Base-by-base conservation (phyloP, 371 early-diverging fungal genomes). In the Mortierella sp. region DNA sequence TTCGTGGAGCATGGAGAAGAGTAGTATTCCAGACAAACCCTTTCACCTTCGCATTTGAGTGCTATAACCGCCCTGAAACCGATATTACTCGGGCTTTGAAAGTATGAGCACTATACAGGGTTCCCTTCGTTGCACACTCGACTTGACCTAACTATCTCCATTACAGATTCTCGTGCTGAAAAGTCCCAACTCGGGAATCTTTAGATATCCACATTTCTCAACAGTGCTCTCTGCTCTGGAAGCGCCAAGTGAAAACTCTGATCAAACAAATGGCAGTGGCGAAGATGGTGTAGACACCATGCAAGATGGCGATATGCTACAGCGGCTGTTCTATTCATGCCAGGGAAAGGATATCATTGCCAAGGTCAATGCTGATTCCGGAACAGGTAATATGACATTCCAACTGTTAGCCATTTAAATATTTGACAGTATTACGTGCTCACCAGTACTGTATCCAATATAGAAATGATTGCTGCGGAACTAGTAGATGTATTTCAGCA, bases 261-360 rank as follows among this genome's bases (percentile, higher is more conserved):
- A 32, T 12, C 54, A 53, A 2, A 6, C 45, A 31, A 35, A 54
- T 28, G 45, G 45, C 29, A 42, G 12, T 19, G 26, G 23, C 43
- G 56, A 17, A 29, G 45, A 13, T 23, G 13, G 32, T 10, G 26
- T 17, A 29, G 54, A 7, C 23, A 3, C 42, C 5, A n/a, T 22
- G 34, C 57, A 68, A 32, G 61, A 71, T 17, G 61, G 70, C 0
- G 88, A 89, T 31, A 69, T 88, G 64, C 58, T 89, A 42, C 83
- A 84, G 62, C 85, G 89, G 68, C 83, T 89, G 64, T 68, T 91
- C 37, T 84, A 85, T 64, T 84, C 83, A 10, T 76, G 85, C 49
- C 84, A 85, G 62, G 68, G 74, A 2, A 70, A 60, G 34, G 64
- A 70, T n/a, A 68, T 71, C 37, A 54, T 77, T 43, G 47, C 58